A percentile compares a stretch with the other conserved stretches of the same genome.
These are phyloP conservation scores for Dendryphion nanum DNA, from an alignment of 2,329 filamentous ascomycete species.

Conservation along the genomic window DNA sequence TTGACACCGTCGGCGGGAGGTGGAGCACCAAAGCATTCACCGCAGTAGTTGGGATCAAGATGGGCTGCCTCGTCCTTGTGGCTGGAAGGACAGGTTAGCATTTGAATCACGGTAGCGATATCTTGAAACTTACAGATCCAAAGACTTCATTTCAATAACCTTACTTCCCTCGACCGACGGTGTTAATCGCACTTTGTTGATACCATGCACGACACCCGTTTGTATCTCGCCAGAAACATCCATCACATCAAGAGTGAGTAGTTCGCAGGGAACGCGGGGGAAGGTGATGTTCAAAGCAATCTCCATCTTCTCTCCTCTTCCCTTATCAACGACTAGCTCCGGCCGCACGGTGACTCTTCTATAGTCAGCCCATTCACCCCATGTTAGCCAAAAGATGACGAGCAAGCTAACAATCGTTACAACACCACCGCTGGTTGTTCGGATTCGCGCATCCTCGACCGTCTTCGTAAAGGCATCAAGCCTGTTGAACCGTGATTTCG, in stretches of 20 bases:
- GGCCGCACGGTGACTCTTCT: conserved; percentile 81
- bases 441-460: conserved; percentile 90
- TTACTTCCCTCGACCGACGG: conserved; percentile 71
- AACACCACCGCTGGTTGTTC: conserved; percentile 92
- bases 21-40: conserved; percentile 84
- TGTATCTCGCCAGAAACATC: conserved; percentile 97
- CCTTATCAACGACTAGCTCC: conserved; percentile 94
- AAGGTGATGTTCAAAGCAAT: conserved; percentile 98
- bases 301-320: conserved; percentile 97
- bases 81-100: conserved; percentile 39
- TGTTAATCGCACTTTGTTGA: conserved; percentile 83
- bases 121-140: conserved; percentile 36
- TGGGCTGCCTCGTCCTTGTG: conserved; percentile 70
- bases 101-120: neutral
- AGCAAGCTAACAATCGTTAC: conserved; percentile 90
- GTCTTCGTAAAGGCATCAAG: conserved; percentile 99
- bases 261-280: conserved; percentile 88
- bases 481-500: conserved; percentile 91
- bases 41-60: conserved; percentile 89
- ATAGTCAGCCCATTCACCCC: conserved; percentile 97
- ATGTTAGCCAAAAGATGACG: conserved; percentile 82
- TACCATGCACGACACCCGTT: conserved; percentile 86
- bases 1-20: conserved; percentile 71
- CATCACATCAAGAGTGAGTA: conserved; percentile 97
- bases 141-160: conserved; percentile 34